Base-by-base conservation (phyloP, 2,329 filamentous ascomycete species). In the Bimuria novae-zelandiae region DNA sequence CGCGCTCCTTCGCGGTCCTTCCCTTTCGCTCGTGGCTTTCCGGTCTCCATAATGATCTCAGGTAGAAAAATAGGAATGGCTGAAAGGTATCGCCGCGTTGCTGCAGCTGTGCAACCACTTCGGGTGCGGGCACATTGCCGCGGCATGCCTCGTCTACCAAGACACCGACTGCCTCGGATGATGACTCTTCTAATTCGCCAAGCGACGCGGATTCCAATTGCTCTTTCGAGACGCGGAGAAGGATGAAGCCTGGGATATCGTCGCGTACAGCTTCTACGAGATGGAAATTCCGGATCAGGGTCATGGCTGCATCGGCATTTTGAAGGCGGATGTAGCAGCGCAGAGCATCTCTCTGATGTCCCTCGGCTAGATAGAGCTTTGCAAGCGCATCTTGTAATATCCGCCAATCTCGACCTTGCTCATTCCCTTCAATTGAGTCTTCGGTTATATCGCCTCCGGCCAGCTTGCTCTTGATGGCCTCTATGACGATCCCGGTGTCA, bases 101-200 rank as follows among this genome's bases (percentile, higher is more conserved):
- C 62, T 88, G 80, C 1, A 99, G 79, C 69, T 97, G 92, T 4
- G 81, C 77, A 2, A 97, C 87, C 1, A 99, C 92, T 2, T 86
- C 82, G 3, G 85, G 82, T 0, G 92, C 89, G 23, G 84, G 85
- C 14, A 97, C 88, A 22, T 96, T 88, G 0, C 94, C 94, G 53
- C 93, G 89, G 59, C 92, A 89, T 0, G 92, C 92, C 75, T 97
- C 93, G 44, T 95, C 89, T 0, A 96, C 92, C 4, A 99, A 85
- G 7, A 97, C 77, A 1, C 86, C 86, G 46, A 97, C 89, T 1
- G 92, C 89, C 71, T 99, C 93, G 0, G 86, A 83, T 0, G 91
- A 94, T 3, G 88, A 82, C 52, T 89, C 86, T 67, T 92, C 89
- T 3, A 97, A 80, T 57, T 97, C 91, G 0, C 80, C 73, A 16